Base-by-base conservation (phyloP, 257 asterid genomes). In the Eustoma russellianum region DNA sequence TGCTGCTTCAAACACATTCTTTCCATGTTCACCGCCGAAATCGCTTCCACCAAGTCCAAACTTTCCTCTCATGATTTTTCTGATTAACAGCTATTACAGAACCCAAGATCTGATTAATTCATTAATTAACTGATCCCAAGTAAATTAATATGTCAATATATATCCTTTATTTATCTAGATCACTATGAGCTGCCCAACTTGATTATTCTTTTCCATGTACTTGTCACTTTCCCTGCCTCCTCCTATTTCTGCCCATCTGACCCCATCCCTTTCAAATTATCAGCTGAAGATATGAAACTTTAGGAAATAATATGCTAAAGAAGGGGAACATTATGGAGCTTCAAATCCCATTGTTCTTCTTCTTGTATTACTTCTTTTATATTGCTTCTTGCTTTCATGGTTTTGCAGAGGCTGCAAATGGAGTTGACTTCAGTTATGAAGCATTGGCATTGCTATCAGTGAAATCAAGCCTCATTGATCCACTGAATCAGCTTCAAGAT, bases 1-100 rank as follows among this genome's bases (percentile, higher is more conserved):
- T 38, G 43, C 57, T 56, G 62, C 56, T 62, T 38, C 71, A 70
- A 74, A 38, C 93, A 76, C 83, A 81, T 80, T 78, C 86, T 66
- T 65, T 68, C 88, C 83, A 78, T 80, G 90, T 80, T 75, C 71
- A 60, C 61, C 83, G 94, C 79, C 78, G 88, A 90, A 69, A 46
- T 65, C 70, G 62, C 61, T 56, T 57, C 55, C 72, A 65, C 11
- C 53, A 86, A 73, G 61, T 76, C 86, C 92, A 83, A 79, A 79
- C 34, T 65, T 71, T 68, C 63, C 72, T 48, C 72, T 65, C 66
- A 71, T 62, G 66, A 63, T 66, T 53, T 61, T 63, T 71, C 40
- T n/a, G 28, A 68, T 70, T 60, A 64, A 69, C 79, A 78, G 83
- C 88, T 83, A 64, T 75, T 77, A 34, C 83, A 75, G 78, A 75